These are phyloP conservation scores for Nadsonia fulvescens DNA, from an alignment of 805 yeast genomes.

Conservation along the genomic window DNA sequence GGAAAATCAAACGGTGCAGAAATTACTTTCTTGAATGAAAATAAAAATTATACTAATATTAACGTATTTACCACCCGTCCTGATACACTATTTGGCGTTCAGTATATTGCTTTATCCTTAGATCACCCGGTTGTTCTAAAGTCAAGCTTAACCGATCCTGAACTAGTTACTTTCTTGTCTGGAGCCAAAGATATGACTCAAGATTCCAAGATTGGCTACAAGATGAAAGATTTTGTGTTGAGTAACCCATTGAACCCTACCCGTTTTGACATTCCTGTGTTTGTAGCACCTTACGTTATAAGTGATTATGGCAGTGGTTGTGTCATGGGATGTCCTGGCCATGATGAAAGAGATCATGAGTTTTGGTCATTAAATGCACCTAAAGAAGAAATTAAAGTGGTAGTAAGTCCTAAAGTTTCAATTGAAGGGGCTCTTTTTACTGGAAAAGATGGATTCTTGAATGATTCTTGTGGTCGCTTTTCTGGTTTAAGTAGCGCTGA, in stretches of 20 bases:
- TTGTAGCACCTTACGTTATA: conserved; percentile 79
- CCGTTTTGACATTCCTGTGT: conserved; percentile 41
- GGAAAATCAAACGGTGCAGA: conserved; percentile 75
- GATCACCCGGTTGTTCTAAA: conserved; percentile 44
- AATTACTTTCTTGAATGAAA: conserved; percentile 26
- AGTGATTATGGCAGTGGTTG: conserved; percentile 79
- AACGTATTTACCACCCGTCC: conserved; percentile 73
- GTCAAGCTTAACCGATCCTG: conserved; percentile 21
- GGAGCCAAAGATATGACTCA: conserved; percentile 20
- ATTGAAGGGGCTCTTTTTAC: conserved; percentile 13
- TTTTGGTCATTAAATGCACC: conserved; percentile 62
- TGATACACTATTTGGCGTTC: conserved; percentile 72
- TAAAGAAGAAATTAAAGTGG: conserved; percentile 22
- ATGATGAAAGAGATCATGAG: conserved; percentile 65
- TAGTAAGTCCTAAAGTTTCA: conserved; percentile 23
- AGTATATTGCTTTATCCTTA: conserved; percentile 61
- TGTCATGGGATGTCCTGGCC: conserved; percentile 97
- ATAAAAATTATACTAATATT: conserved; percentile 18
- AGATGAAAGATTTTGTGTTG: conserved; percentile 23
- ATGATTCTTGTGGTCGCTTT: conserved; percentile 28
- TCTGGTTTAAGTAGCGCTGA: conserved; percentile 30
- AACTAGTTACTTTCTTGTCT: conserved; percentile 30
- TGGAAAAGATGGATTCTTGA: conserved; percentile 29
- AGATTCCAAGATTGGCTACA: conserved; percentile 43
- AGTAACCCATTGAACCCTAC: conserved; percentile 38